Base-by-base conservation (phyloP, 768 basidiomycete genomes). In the Termitomyces sp. region DNA sequence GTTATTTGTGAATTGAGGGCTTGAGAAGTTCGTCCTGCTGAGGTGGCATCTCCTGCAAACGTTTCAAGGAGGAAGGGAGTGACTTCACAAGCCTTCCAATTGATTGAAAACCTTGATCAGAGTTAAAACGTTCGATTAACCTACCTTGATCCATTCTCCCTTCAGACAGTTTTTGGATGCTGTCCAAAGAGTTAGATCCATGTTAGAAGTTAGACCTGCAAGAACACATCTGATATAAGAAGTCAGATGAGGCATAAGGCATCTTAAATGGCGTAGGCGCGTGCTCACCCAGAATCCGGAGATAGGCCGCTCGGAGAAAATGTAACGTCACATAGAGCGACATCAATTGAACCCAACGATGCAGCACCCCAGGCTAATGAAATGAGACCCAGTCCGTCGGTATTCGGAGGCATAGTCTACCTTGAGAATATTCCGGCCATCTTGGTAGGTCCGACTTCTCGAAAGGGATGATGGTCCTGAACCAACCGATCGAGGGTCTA, bases 281-380 rank as follows among this genome's bases (percentile, higher is more conserved):
- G 16, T 35, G 59, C 75, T 59, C 65, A 89, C 89, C 88, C 80
- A 62, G 82, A 83, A 59, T 80, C 75, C 9, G 73, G 70, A 5
- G 84, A 81, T 30, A 90, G 51, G 57, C 81, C 79, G 59, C 81
- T 86, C 0, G 91, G 90, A n/a, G 91, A 93, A 56, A 80, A 79
- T 7, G 83, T 69, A 33, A 85, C 75, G 12, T 79, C 75, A 55
- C 76, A 79, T 22, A 92, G 65, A 14, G 79, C 77, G 16, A 83
- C 70, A 61, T 91, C 90, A n/a, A 92, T 77, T 10, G 88, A 89
- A 5, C 91, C 90, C 40, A 90, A 75, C 6, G 83, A 82, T 4
- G 83, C 73, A 18, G 83, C 78, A 33, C 79, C 82, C 88, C 88
- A 91, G 49, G 81, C 89, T 90, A 64, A 38, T 43, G 36, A n/a